phyloP scores from a whole-genome alignment of 1,284 basidiomycete species.

The Cystobasidium slooffiae region DNA sequence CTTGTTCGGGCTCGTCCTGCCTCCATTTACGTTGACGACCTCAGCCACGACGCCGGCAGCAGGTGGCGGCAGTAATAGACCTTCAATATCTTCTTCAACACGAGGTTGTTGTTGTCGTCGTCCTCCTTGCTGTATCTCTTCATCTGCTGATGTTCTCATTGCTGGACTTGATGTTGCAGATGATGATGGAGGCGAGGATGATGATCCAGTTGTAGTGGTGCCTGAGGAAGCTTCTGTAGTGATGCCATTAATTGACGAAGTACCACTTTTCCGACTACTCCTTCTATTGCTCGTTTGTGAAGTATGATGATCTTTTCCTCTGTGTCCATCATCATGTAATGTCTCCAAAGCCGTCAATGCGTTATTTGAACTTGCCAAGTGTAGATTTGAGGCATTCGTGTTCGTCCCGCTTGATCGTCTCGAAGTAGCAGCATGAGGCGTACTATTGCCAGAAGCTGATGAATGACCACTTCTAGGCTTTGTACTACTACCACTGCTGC shows the following conservation, averaged over 20 bases:
- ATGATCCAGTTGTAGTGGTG: slow-evolving; percentile 6
- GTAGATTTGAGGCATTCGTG: too few species aligned
- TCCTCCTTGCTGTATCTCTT: background rate
- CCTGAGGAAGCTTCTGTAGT: background rate
- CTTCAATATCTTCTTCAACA: slow-evolving; percentile 23
- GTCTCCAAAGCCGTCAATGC: too few species aligned
- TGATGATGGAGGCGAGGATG: slow-evolving; percentile 23
- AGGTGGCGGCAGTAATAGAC: slow-evolving; percentile 23
- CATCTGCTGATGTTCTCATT: slow-evolving; percentile 6
- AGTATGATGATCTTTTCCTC: background rate
- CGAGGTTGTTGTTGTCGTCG: background rate
- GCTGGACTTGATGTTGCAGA: slow-evolving; percentile 33
- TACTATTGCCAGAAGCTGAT: slow-evolving; percentile 5
- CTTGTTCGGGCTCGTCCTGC: too few species aligned
- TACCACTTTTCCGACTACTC: background rate
- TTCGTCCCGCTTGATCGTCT: too few species aligned
- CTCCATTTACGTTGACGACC: background rate
- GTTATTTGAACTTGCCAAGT: too few species aligned
- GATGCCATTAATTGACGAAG: background rate
- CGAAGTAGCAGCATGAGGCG: background rate
- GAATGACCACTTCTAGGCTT: background rate
- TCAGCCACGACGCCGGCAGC: slow-evolving; percentile 7
- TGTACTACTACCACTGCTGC: background rate
- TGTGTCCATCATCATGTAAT: too few species aligned
- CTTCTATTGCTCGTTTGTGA: slow-evolving; percentile 9